These are phyloP conservation scores for Dryas integrifolia DNA, from an alignment of 331 rosid species.

Conservation along the genomic window DNA sequence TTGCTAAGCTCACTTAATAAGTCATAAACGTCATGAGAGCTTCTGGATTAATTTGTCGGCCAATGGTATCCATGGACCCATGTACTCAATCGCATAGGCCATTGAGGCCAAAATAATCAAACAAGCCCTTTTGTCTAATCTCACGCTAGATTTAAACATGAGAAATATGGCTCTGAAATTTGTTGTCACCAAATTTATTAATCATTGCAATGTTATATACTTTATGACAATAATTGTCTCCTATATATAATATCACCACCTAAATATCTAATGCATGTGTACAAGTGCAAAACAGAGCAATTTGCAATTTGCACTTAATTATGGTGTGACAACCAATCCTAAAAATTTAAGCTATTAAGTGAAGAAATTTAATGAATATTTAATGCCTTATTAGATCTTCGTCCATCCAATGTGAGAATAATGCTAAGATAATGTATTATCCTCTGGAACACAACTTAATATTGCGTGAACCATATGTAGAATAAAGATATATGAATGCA, in stretches of 20 bases:
- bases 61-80: neutral
- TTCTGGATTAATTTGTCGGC: conserved; percentile 17
- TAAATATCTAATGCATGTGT: neutral
- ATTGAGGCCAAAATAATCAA: conserved; percentile 12
- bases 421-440: no score
- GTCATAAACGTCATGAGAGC: neutral
- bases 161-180: conserved; percentile 11
- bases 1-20: no score
- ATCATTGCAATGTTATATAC: neutral
- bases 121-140: neutral
- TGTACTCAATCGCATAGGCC: conserved; percentile 28
- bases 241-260: neutral
- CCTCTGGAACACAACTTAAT: no score
- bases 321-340: no score
- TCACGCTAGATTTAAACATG: neutral
- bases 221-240: neutral
- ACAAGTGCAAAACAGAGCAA: no score
- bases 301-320: no score
- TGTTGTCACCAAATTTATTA: conserved; percentile 15
- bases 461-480: no score
- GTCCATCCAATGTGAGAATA: no score
- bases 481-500: no score
- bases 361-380: no score
- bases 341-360: no score
- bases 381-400: no score